These are phyloP conservation scores for Leccinum uliginosum DNA, from an alignment of 768 basidiomycete species.

Conservation along the genomic window DNA sequence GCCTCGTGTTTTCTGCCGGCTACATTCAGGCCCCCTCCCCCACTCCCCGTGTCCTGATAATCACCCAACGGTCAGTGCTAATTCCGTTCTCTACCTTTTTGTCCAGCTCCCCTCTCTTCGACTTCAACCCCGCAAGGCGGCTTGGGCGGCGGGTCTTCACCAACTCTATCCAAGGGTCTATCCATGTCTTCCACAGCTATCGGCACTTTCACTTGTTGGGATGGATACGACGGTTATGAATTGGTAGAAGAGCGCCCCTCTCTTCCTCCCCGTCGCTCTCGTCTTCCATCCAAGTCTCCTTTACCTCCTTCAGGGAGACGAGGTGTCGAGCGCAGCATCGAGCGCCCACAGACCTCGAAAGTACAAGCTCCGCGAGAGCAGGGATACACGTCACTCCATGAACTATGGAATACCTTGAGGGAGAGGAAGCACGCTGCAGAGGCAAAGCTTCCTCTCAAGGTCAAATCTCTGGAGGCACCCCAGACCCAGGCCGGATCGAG, in stretches of 20 bases:
- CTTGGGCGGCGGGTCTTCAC: slow-evolving; percentile 17
- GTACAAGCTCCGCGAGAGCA: slow-evolving; percentile 16
- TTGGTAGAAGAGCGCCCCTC: slow-evolving; percentile 16
- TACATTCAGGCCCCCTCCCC: slow-evolving; percentile 11
- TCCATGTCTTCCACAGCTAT: slow-evolving; percentile 31
- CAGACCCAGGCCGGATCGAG: slow-evolving; percentile 23
- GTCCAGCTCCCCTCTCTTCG: slow-evolving; percentile 11
- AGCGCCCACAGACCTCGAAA: slow-evolving; percentile 21
- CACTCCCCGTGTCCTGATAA: slow-evolving; percentile 27
- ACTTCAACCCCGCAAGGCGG: slow-evolving; percentile 19
- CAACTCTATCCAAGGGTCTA: background rate
- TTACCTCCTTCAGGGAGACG: slow-evolving; percentile 10
- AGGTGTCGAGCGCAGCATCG: slow-evolving; percentile 15
- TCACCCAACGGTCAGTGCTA: slow-evolving; percentile 28
- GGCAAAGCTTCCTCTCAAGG: slow-evolving; percentile 65
- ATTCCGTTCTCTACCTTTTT: slow-evolving; percentile 17
- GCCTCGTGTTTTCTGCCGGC: slow-evolving; percentile 33
- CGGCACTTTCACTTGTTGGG: slow-evolving; percentile 33
- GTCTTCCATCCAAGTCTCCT: slow-evolving; percentile 20
- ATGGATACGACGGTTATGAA: slow-evolving; percentile 28
- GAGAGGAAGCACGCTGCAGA: slow-evolving; percentile 62
- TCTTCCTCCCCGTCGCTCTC: slow-evolving; percentile 18
- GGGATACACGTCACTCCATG: slow-evolving; percentile 40
- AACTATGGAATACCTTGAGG: slow-evolving; percentile 64
- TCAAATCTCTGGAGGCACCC: slow-evolving; percentile 55